Percentiles rank a stretch among this genome's conserved stretches.
These are phyloP conservation scores for Colletotrichum siamense DNA, from an alignment of 2,329 filamentous ascomycete genomes.

Conservation along the genomic window DNA sequence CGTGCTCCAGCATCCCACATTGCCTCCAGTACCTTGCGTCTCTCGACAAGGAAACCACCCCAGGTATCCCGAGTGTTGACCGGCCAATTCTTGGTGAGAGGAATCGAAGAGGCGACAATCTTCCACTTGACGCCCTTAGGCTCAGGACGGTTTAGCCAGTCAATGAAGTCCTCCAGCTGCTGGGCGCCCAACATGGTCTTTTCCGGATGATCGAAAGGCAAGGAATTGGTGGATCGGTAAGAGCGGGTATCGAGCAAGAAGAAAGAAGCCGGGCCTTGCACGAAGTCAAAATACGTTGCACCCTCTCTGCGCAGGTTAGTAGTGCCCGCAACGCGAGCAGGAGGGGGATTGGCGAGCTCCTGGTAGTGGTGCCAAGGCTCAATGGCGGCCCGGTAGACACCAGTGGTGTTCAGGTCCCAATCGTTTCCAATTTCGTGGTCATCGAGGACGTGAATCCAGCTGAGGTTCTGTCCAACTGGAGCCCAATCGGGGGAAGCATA, in stretches of 20 bases:
- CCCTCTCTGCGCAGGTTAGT: constrained; percentile 45
- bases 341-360: constrained; percentile 80
- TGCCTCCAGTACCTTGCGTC: constrained; percentile 79
- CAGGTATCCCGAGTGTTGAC: constrained; percentile 90
- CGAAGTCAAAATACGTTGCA: constrained; percentile 88
- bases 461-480: constrained; percentile 76
- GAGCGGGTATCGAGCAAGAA: constrained; percentile 94
- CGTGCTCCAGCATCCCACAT: constrained; percentile 88
- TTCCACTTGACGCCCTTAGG: constrained; percentile 89
- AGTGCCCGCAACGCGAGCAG: constrained; percentile 55
- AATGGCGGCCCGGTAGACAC: constrained; percentile 78
- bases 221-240: constrained; percentile 75
- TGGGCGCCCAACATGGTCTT: constrained; percentile 88
- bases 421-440: constrained; percentile 98
- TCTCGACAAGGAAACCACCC: constrained; percentile 88
- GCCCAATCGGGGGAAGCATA: constrained; percentile 95
- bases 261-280: constrained; percentile 88
- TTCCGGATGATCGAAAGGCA: constrained; percentile 62
- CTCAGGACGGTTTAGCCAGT: constrained; percentile 76
- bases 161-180: constrained; percentile 81
- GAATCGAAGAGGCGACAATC: constrained; percentile 86
- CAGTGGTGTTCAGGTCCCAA: constrained; percentile 83
- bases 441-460: constrained; percentile 96
- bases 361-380: constrained; percentile 92
- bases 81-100: constrained; percentile 97